These are phyloP conservation scores for Jatropha curcas DNA, from an alignment of 345 rosid species.

Conservation along the genomic window DNA sequence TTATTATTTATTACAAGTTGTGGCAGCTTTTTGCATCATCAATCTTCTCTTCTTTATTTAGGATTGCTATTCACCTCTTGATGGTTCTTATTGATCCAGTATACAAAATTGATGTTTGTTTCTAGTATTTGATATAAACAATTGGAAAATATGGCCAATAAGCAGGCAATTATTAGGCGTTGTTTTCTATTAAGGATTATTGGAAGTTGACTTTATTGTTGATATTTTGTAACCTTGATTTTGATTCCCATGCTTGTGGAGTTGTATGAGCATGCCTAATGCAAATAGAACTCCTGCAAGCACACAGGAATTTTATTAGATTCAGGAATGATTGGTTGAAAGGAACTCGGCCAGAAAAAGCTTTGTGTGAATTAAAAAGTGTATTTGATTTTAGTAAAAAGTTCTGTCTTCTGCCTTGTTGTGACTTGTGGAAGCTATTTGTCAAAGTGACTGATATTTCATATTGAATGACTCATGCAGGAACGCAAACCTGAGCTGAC, in stretches of 20 bases:
- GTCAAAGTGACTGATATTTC: neutral
- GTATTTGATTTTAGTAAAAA: neutral
- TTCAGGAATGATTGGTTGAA: neutral
- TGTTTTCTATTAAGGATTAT: neutral
- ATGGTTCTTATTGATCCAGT: too few relatives aligned
- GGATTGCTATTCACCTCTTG: neutral
- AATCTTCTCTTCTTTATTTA: neutral
- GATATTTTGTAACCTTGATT: neutral
- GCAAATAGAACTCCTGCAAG: neutral
- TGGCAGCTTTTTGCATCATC: neutral
- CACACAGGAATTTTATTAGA: neutral
- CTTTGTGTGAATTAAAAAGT: neutral
- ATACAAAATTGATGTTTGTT: too few relatives aligned
- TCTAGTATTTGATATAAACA: too few relatives aligned
- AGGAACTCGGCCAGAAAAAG: neutral
- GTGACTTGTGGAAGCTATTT: neutral
- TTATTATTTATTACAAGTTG: neutral
- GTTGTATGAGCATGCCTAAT: neutral
- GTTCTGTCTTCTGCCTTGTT: neutral
- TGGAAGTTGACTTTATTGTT: neutral
- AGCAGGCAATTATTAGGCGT: neutral
- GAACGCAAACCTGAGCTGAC: conserved; percentile 89
- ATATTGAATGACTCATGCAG: conserved; percentile 46
- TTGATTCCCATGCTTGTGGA: neutral
- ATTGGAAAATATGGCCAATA: neutral